Evolutionary conservation across 2,329 filamentous ascomycete genomes (phyloP).

Genomic region (Pseudogymnoascus sp.): DNA sequence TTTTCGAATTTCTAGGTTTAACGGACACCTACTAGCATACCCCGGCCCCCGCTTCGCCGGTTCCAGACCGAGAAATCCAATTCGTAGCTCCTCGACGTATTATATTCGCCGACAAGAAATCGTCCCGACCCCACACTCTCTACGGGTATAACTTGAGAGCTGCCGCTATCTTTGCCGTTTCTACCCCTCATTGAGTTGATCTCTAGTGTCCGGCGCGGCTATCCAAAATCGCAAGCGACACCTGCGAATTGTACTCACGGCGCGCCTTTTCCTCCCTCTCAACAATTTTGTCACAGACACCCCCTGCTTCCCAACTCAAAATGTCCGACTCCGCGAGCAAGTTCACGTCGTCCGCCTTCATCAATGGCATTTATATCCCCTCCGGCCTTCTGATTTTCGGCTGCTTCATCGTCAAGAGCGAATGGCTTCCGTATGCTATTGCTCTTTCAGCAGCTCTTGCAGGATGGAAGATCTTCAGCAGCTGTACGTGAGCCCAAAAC

Average conservation of each 20-base stretch:
- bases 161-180: background rate
- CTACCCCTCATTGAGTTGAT: background rate
- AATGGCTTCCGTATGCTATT: conserved; percentile 67
- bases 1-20: background rate
- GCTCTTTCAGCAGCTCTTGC: conserved; percentile 59
- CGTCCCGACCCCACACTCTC: background rate
- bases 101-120: background rate
- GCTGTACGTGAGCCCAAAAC: conserved; percentile 54
- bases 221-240: background rate
- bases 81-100: background rate
- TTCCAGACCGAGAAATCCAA: conserved; percentile 7
- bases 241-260: background rate
- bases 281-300: conserved; percentile 2
- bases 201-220: background rate
- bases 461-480: conserved; percentile 63
- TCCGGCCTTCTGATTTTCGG: conserved; percentile 71
- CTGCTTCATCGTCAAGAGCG: conserved; percentile 68
- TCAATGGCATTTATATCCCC: conserved; percentile 79
- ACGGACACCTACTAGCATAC: background rate
- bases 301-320: background rate
- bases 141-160: background rate
- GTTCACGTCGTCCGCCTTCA: conserved; percentile 49
- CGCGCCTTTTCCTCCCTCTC: background rate
- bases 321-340: background rate
- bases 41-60: background rate